Conservation (phyloP, 2,329 filamentous ascomycete species). For the Coniochaeta hoffmannii region DNA sequence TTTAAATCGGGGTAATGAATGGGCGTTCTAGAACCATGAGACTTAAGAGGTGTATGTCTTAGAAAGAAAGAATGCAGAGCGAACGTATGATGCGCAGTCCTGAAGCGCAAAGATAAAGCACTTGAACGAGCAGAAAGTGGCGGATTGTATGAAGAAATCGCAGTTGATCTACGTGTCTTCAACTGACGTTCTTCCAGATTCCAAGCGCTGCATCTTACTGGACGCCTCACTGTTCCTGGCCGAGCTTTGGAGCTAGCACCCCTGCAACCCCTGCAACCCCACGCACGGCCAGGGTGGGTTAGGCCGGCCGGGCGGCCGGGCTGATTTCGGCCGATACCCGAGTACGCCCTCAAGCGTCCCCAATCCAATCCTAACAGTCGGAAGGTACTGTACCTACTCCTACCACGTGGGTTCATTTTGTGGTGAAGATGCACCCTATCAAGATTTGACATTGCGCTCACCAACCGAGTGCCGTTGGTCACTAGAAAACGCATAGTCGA, state of each 20-base stretch:
- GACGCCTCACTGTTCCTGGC: background rate
- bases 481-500: background rate
- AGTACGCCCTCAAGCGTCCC: background rate
- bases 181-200: background rate
- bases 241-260: background rate
- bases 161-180: constrained; percentile 4
- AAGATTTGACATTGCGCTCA: background rate
- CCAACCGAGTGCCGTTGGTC: background rate
- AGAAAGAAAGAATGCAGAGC: background rate
- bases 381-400: too few relatives aligned
- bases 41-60: background rate
- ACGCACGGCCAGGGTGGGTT: background rate
- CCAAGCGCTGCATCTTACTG: background rate
- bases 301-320: background rate
- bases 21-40: background rate
- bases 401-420: background rate
- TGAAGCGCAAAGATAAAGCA: background rate
- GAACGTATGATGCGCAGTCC: background rate
- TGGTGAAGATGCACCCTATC: background rate
- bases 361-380: too few relatives aligned
- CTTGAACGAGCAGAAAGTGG: background rate
- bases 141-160: constrained; percentile 3
- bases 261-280: background rate
- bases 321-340: background rate
- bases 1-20: background rate